A percentile compares a stretch with the other conserved stretches of the same genome.
Conservation (phyloP, 2,329 filamentous ascomycete species). For the Alternaria gaisen region DNA sequence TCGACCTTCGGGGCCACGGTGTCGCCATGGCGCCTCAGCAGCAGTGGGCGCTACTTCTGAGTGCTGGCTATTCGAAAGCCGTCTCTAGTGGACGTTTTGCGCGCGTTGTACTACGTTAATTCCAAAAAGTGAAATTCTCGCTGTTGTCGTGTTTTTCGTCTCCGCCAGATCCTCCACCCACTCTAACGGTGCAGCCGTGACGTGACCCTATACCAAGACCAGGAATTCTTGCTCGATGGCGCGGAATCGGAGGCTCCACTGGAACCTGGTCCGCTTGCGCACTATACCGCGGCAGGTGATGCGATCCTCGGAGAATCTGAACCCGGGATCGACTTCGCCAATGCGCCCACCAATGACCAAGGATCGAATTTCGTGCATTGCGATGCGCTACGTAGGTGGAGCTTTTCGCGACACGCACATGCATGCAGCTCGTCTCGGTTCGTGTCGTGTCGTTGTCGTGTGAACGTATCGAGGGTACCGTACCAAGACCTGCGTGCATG, state of each 20-base stretch:
- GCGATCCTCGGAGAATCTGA: slow-evolving; percentile 27
- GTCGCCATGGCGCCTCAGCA: too few relatives aligned
- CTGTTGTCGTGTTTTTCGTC: slow-evolving; percentile 25
- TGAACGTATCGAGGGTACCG: slow-evolving; percentile 12
- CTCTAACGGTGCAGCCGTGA: slow-evolving; percentile 9
- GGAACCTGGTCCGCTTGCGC: slow-evolving; percentile 6
- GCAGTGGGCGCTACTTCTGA: too few relatives aligned
- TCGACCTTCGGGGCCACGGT: too few relatives aligned
- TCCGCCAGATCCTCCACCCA: neutral
- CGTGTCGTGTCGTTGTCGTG: slow-evolving; percentile 9
- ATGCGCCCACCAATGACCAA: slow-evolving; percentile 14
- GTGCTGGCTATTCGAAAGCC: too few relatives aligned
- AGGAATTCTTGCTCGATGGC: slow-evolving; percentile 12
- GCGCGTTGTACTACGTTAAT: slow-evolving; percentile 8
- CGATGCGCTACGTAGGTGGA: slow-evolving; percentile 8
- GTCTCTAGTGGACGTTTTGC: neutral
- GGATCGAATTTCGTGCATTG: slow-evolving; percentile 1
- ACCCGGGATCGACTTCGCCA: slow-evolving; percentile 25
- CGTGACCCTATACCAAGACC: slow-evolving; percentile 10
- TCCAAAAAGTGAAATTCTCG: slow-evolving; percentile 21
- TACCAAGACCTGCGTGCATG: slow-evolving; percentile 24
- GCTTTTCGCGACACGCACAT: neutral
- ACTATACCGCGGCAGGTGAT: slow-evolving; percentile 23
- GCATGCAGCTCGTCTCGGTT: slow-evolving; percentile 3
- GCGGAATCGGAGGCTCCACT: slow-evolving; percentile 12